phyloP scores from a whole-genome alignment of 2,329 filamentous ascomycete genomes.

The Fragosphaeria purpurea region DNA sequence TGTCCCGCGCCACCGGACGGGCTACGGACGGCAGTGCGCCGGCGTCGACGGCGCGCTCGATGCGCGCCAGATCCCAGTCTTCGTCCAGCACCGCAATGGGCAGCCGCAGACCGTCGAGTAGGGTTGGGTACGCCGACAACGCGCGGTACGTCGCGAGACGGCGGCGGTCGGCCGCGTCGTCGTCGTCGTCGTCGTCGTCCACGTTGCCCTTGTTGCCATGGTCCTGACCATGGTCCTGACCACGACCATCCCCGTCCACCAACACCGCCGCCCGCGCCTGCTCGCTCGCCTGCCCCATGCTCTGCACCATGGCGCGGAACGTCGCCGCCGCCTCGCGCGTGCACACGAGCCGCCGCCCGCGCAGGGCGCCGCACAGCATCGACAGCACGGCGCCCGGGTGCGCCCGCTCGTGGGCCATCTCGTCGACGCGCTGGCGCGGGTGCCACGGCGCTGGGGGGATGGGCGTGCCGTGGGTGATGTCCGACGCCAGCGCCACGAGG shows the following conservation, averaged over 20 bases:
- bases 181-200: background rate
- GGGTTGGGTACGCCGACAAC: slow-evolving; percentile 25
- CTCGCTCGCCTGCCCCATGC: slow-evolving; percentile 53
- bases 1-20: slow-evolving; percentile 15
- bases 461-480: slow-evolving; percentile 50
- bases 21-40: slow-evolving; percentile 43
- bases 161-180: slow-evolving; percentile 7
- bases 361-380: slow-evolving; percentile 53
- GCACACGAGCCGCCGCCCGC: slow-evolving; percentile 48
- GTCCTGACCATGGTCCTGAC: too few species aligned
- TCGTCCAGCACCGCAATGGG: slow-evolving; percentile 49
- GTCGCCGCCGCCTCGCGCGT: slow-evolving; percentile 55
- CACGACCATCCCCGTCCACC: background rate
- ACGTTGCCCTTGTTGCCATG: background rate
- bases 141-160: slow-evolving; percentile 21
- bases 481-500: slow-evolving; percentile 61
- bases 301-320: slow-evolving; percentile 56
- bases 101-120: slow-evolving; percentile 30
- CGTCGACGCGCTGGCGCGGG: slow-evolving; percentile 50
- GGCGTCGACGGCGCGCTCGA: slow-evolving; percentile 25
- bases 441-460: slow-evolving; percentile 28
- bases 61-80: slow-evolving; percentile 27
- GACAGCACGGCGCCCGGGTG: slow-evolving; percentile 45
- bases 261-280: slow-evolving; percentile 49
- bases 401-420: slow-evolving; percentile 54